A percentile compares a stretch with the other conserved stretches of the same genome.
These are phyloP conservation scores for Ganoderma meredithae DNA, from an alignment of 1,284 basidiomycete species.

Conservation along the genomic window DNA sequence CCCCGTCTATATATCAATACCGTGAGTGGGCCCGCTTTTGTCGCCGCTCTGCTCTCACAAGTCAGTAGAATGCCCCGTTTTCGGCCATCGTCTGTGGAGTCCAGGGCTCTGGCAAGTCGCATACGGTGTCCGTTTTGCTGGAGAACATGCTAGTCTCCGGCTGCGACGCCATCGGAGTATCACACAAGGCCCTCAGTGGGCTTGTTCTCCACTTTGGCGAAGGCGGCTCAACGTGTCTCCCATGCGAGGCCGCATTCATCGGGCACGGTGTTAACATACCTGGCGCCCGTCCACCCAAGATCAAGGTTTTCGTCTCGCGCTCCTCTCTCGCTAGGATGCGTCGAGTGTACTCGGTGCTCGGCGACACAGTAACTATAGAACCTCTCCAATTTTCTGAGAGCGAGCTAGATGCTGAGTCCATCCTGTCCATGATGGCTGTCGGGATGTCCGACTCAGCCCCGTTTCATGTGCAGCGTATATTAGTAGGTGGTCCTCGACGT, in stretches of 20 bases:
- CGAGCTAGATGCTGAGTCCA: slow-evolving; percentile 72
- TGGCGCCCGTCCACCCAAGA: slow-evolving; percentile 51
- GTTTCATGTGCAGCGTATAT: slow-evolving; percentile 68
- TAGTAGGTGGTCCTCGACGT: slow-evolving; percentile 48
- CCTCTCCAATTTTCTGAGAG: slow-evolving; percentile 64
- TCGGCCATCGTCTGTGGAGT: slow-evolving; percentile 45
- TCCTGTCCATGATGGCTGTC: slow-evolving; percentile 73
- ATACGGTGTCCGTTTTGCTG: slow-evolving; percentile 68
- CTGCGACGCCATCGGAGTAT: slow-evolving; percentile 54
- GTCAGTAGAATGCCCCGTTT: slow-evolving; percentile 45
- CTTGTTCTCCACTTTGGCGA: slow-evolving; percentile 76
- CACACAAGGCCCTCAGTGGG: slow-evolving; percentile 62
- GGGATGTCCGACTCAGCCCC: slow-evolving; percentile 66
- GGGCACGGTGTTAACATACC: slow-evolving; percentile 47
- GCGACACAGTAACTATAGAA: slow-evolving; percentile 54
- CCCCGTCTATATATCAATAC: slow-evolving; percentile 44
- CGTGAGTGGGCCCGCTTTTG: slow-evolving; percentile 28
- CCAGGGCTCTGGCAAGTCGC: slow-evolving; percentile 73
- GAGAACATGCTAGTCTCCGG: slow-evolving; percentile 70
- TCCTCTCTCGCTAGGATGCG: slow-evolving; percentile 70
- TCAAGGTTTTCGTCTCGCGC: slow-evolving; percentile 68
- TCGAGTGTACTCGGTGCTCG: slow-evolving; percentile 60
- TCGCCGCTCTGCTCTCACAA: background rate
- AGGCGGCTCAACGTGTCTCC: slow-evolving; percentile 60
- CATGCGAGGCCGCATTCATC: slow-evolving; percentile 72